phyloP scores from a whole-genome alignment of 305 asterid species.

The Withania somnifera region DNA sequence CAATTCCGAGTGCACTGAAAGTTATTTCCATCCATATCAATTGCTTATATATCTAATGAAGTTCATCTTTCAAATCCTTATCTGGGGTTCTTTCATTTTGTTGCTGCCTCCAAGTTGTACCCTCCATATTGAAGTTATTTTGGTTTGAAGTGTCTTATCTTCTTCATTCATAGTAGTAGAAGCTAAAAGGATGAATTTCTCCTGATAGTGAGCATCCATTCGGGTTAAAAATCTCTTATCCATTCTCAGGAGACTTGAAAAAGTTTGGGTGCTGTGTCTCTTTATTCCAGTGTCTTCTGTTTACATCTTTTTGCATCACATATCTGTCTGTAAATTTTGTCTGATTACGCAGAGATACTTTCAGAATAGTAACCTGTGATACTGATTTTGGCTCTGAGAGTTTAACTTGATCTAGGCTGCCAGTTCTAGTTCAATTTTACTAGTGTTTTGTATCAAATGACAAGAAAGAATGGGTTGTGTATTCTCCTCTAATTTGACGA shows the following conservation, averaged over 20 bases:
- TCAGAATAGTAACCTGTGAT: background rate
- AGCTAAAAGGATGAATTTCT: background rate
- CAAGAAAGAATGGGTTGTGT: background rate
- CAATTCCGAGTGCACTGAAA: background rate
- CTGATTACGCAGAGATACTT: background rate
- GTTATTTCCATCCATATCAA: background rate
- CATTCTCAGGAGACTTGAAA: background rate
- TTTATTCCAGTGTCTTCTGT: background rate
- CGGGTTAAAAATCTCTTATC: background rate
- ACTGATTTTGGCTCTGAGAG: background rate
- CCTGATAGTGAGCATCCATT: background rate
- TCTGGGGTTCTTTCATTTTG: background rate
- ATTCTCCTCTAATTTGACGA: slow-evolving; percentile 15
- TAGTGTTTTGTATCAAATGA: background rate
- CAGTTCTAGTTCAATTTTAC: background rate
- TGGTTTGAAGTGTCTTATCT: background rate
- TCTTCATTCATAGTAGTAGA: background rate
- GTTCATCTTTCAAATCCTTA: background rate
- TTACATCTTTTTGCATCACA: background rate
- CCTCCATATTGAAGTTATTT: background rate
- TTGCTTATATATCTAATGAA: background rate
- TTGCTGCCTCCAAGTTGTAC: background rate
- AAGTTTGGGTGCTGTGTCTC: background rate
- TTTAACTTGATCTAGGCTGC: background rate
- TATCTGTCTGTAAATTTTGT: background rate